Conservation (phyloP, 140 eudicot species). For the Eryngium alpinum region DNA sequence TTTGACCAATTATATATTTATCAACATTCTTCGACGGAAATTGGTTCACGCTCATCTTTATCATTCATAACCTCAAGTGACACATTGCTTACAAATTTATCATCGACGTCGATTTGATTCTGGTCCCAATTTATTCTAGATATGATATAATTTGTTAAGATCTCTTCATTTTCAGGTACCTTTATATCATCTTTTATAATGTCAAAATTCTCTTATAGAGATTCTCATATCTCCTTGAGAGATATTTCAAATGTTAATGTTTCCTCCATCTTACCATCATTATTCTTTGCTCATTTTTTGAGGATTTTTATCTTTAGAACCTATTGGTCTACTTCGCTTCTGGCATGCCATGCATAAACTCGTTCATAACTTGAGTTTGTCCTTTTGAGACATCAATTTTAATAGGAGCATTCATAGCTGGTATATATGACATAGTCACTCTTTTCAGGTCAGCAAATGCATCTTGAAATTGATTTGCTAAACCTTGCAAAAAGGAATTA, state of each 20-base stretch:
- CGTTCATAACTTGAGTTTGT: too few relatives aligned
- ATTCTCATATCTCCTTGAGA: not conserved
- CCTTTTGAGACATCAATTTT: conserved; percentile 11
- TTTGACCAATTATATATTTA: conserved; percentile 25
- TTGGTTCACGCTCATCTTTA: conserved; percentile 13
- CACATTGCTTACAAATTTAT: conserved; percentile 12
- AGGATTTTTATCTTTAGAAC: too few relatives aligned
- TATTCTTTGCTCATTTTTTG: conserved; percentile 10
- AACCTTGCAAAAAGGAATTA: conserved; percentile 17
- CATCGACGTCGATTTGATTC: not conserved
- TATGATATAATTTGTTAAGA: conserved; percentile 20
- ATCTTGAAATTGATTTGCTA: conserved; percentile 26
- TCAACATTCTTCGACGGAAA: conserved; percentile 8
- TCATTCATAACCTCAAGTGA: not conserved
- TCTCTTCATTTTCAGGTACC: too few relatives aligned
- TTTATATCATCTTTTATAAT: not conserved
- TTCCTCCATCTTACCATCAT: not conserved
- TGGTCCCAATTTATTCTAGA: conserved; percentile 8
- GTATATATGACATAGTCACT: conserved; percentile 18
- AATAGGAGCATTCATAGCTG: conserved; percentile 18
- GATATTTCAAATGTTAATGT: too few relatives aligned
- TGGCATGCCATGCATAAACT: conserved; percentile 10
- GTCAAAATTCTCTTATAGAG: not conserved
- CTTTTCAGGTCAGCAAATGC: conserved; percentile 23
- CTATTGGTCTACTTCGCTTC: too few relatives aligned